Percentiles rank a stretch among this genome's conserved stretches.
Conservation (phyloP, 495 filamentous ascomycete species). For the Hypoxylon subgilvum region DNA sequence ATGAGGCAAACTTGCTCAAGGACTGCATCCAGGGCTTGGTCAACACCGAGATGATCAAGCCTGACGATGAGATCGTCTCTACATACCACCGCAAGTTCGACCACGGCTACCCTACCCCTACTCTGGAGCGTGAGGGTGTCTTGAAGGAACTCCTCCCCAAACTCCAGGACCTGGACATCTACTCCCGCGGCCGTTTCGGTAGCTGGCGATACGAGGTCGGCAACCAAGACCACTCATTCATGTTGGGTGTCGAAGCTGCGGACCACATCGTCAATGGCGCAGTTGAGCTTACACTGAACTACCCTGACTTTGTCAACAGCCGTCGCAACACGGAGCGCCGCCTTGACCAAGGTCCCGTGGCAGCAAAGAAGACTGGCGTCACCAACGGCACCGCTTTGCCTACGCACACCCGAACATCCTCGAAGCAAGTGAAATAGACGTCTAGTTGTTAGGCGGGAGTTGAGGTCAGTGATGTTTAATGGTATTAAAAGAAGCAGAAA, state of each 20-base stretch:
- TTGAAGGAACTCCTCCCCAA: slow-evolving; percentile 90
- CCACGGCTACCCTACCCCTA: slow-evolving; percentile 96
- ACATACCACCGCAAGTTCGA: slow-evolving; percentile 99
- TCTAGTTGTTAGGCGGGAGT: not conserved
- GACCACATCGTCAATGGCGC: slow-evolving; percentile 95
- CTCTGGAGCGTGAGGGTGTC: slow-evolving; percentile 92
- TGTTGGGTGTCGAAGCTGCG: slow-evolving; percentile 96
- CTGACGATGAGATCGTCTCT: slow-evolving; percentile 92
- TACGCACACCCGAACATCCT: not conserved
- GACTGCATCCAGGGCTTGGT: slow-evolving; percentile 95
- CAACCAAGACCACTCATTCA: slow-evolving; percentile 98
- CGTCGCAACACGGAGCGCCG: slow-evolving; percentile 87
- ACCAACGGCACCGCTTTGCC: slow-evolving; percentile 28
- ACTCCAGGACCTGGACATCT: slow-evolving; percentile 89
- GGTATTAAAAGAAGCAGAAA: slow-evolving; percentile 3
- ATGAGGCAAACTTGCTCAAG: slow-evolving; percentile 77
- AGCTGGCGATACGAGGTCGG: slow-evolving; percentile 95
- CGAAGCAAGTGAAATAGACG: slow-evolving; percentile 11
- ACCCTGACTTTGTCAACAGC: slow-evolving; percentile 97
- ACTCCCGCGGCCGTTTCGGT: slow-evolving; percentile 95
- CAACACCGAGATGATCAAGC: slow-evolving; percentile 93
- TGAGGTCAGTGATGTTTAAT: slow-evolving; percentile 4
- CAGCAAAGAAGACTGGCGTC: slow-evolving; percentile 37
- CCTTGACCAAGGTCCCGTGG: slow-evolving; percentile 69
- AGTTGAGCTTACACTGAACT: slow-evolving; percentile 95